Evolutionary conservation across 2,329 filamentous ascomycete species (phyloP).

Genomic region (Mariannaea elegans): DNA sequence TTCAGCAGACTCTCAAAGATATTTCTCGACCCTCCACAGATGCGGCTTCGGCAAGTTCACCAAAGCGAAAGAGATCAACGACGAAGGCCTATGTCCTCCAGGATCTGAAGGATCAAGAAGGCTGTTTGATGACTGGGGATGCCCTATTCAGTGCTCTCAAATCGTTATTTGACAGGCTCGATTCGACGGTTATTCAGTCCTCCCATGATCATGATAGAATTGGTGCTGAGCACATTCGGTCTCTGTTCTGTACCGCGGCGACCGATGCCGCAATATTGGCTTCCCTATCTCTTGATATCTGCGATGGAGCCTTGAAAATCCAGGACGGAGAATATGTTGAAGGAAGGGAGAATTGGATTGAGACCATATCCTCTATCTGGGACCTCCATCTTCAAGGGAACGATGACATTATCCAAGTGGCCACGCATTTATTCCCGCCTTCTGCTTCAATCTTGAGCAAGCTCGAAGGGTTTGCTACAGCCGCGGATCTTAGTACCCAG

Average conservation of each 20-base stretch:
- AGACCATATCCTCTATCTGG: slow-evolving; percentile 59
- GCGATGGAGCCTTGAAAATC: slow-evolving; percentile 49
- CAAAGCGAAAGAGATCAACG: slow-evolving; percentile 58
- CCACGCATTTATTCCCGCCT: slow-evolving; percentile 55
- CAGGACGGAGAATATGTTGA: slow-evolving; percentile 45
- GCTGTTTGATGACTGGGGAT: slow-evolving; percentile 57
- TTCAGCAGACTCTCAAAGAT: slow-evolving; percentile 74
- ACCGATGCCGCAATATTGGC: slow-evolving; percentile 57
- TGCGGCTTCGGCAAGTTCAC: slow-evolving; percentile 34
- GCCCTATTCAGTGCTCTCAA: slow-evolving; percentile 58
- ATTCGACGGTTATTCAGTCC: slow-evolving; percentile 44
- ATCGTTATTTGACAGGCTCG: slow-evolving; percentile 57
- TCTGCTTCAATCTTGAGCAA: slow-evolving; percentile 50
- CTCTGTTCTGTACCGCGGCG: slow-evolving; percentile 61
- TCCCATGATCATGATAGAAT: slow-evolving; percentile 58
- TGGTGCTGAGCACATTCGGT: slow-evolving; percentile 66
- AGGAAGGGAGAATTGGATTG: slow-evolving; percentile 57
- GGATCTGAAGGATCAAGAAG: slow-evolving; percentile 49
- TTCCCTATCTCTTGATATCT: slow-evolving; percentile 56
- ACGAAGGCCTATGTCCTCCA: slow-evolving; percentile 50
- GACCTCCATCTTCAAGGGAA: slow-evolving; percentile 61
- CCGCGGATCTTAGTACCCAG: slow-evolving; percentile 17
- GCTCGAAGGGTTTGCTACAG: slow-evolving; percentile 45
- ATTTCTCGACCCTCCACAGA: slow-evolving; percentile 49
- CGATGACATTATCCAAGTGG: slow-evolving; percentile 59